Base-by-base conservation (phyloP, 2,329 filamentous ascomycete genomes). In the Stachybotrys chartarum region DNA sequence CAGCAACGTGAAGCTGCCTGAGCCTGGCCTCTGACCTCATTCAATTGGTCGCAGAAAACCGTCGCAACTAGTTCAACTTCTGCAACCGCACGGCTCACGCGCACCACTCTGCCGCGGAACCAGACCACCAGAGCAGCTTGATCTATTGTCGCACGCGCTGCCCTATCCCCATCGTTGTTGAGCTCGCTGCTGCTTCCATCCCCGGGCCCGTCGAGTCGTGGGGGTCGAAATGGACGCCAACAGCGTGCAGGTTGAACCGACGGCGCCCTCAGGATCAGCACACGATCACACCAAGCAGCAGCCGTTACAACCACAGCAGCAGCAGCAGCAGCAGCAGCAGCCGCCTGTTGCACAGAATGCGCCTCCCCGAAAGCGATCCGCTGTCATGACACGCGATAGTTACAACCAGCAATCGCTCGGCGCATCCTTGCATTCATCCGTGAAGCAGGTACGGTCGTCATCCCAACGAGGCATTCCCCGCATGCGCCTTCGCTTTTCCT, bases 361-460 rank as follows among this genome's bases (percentile, higher is more conserved):
- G 17, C 56, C 61, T 10, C 58, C 61, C 16, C 63, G 63, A 52
- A 66, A 63, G 54, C 69, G 66, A 53, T 55, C 59, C 3, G 59
- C 64, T 53, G 55, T 61, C 44, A 59, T 65, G 53, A 68, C 68
- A 52, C 80, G 82, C 63, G 82, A 86, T 66, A 69, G 71, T 52
- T 83, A 73, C 65, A 84, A 84, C 64, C 68, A 79, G 60, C 83
- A 88, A 72, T 89, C 88, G 58, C 79, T 92, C 53, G 87, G 87
- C 58, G 71, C 73, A 50, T 76, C 78, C 42, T 77, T 89, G 50
- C 84, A 91, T 66, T 76, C 74, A 54, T 76, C 76, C 58, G 81
- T 91, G 59, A 90, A 90, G 69, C 77, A 88, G 80, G 87, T 90
- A 78, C 68, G 75, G 57, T 59, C 46, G 3, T n/a, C 16, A n/a